Base-by-base conservation (phyloP, 2,329 filamentous ascomycete species). In the Daldinia eschscholtzii region DNA sequence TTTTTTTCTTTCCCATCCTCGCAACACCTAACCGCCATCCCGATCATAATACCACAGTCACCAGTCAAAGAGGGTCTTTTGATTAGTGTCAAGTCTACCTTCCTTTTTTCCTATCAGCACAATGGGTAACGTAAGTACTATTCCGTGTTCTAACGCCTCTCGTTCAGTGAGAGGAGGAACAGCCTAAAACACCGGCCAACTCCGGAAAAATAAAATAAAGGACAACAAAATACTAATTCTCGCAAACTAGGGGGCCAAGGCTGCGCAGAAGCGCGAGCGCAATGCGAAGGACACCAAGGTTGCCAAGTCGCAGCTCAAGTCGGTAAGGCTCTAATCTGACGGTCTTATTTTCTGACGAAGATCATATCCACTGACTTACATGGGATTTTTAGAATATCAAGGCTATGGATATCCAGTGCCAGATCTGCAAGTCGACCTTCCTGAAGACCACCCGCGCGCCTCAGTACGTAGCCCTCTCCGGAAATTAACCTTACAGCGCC, bases 401-500 rank as follows among this genome's bases (percentile, higher is more conserved):
- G 74, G 92, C 92, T 67, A 92, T 89, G 84, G 90, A 87, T 77
- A 92, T 94, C 80, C 90, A 93, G 81, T 94, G 92, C 86, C 83
- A 87, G 73, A 84, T 89, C 76, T 94, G 92, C 91, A 92, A 90
- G 82, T 87, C 91, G 74, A 92, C 91, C 33, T 94, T 94, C 83
- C 86, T 94, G 74, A 91, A 91, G 84, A 94, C 92, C 39, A 91
- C 90, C 68, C 91, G 91, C 78, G 88, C 86, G 69, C 90, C 90
- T 76, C 89, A 91, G 88, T 90, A 84, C 73, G 87, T 83, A 48
- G 39, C 42, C 50, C 33, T 53, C n/a, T 58, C 20, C 9, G n/a
- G 64, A 5, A 48, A 13, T 15, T 20, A 12, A n/a, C 33, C 20
- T 23, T 28, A 1, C 26, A 6, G 15, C n/a, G 57, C 42, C 20